Percentiles rank a stretch among this genome's conserved stretches.
Evolutionary conservation across 1,284 basidiomycete genomes (phyloP).

Genomic region (Phaffia rhodozyma): DNA sequence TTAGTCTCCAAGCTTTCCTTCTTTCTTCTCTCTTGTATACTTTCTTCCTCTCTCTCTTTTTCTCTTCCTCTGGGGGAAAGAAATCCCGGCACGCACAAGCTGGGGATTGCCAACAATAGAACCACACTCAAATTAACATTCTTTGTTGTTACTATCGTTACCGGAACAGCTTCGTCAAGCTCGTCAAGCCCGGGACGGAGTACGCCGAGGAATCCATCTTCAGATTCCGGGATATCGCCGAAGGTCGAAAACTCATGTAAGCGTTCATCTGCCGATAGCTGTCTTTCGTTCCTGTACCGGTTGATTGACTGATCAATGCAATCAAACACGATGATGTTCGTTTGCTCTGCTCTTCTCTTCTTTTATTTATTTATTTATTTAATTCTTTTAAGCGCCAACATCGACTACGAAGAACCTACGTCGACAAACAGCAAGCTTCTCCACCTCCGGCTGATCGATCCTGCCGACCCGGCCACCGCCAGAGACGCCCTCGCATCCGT

Average conservation of each 20-base stretch:
- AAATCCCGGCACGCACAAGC: too few species aligned
- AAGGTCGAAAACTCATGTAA: conserved; percentile 32
- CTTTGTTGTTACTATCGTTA: conserved; percentile 2
- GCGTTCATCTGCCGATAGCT: neutral
- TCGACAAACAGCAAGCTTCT: conserved; percentile 43
- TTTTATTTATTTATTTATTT: neutral
- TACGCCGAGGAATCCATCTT: conserved; percentile 73
- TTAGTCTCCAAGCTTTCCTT: conserved; percentile 19
- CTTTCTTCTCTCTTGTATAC: too few species aligned
- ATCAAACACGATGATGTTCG: too few species aligned
- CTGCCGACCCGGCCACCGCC: conserved; percentile 50
- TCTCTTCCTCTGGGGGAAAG: neutral
- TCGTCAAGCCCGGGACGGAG: conserved; percentile 62
- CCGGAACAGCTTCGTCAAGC: conserved; percentile 62
- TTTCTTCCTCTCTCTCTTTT: neutral
- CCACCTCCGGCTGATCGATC: conserved; percentile 79
- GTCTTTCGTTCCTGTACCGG: neutral
- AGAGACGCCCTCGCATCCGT: conserved; percentile 11
- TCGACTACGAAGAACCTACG: conserved; percentile 59
- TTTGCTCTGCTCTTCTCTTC: neutral
- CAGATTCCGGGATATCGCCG: conserved; percentile 69
- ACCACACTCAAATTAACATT: neutral
- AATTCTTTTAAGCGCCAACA: conserved; percentile 51
- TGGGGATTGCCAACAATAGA: too few species aligned
- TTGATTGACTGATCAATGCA: too few species aligned